Percentiles rank a stretch among this genome's conserved stretches.
Conservation (phyloP, 1,139 yeast species). For the Scheffersomyces stambukii region DNA sequence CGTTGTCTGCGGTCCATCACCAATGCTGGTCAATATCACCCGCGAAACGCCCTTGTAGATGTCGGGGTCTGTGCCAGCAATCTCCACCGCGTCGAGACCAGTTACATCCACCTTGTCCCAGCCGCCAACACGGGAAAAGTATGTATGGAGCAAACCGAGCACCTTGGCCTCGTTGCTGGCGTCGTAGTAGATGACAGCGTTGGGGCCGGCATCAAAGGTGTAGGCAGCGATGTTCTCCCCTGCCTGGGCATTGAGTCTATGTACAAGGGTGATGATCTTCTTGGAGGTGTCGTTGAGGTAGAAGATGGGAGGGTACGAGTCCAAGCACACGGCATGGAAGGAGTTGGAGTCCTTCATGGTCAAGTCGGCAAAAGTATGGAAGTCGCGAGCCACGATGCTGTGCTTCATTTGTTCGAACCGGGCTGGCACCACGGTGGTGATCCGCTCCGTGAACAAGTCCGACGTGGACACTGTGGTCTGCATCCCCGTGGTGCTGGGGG, state of each 20-base stretch:
- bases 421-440: conserved; percentile 75
- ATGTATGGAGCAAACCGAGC: conserved; percentile 52
- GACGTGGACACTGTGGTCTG: conserved; percentile 90
- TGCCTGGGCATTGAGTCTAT: conserved; percentile 64
- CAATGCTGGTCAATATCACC: conserved; percentile 79
- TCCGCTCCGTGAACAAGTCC: conserved; percentile 75
- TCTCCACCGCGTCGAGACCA: conserved; percentile 26
- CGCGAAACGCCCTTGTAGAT: conserved; percentile 70
- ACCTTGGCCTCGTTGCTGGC: conserved; percentile 66
- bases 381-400: conserved; percentile 68
- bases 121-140: conserved; percentile 59
- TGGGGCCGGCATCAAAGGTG: conserved; percentile 99
- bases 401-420: conserved; percentile 80
- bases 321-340: conserved; percentile 95
- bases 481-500: conserved; percentile 95
- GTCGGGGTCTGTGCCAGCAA: conserved; percentile 43
- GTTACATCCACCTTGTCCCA: conserved; percentile 51
- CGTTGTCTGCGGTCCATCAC: conserved; percentile 75
- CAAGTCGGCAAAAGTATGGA: conserved; percentile 74
- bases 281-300: conserved; percentile 95
- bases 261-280: conserved; percentile 76
- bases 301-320: conserved; percentile 92
- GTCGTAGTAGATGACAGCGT: conserved; percentile 90
- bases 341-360: conserved; percentile 97
- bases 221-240: conserved; percentile 84